Base-by-base conservation (phyloP, 805 yeast genomes). In the Yarrowia deformans region DNA sequence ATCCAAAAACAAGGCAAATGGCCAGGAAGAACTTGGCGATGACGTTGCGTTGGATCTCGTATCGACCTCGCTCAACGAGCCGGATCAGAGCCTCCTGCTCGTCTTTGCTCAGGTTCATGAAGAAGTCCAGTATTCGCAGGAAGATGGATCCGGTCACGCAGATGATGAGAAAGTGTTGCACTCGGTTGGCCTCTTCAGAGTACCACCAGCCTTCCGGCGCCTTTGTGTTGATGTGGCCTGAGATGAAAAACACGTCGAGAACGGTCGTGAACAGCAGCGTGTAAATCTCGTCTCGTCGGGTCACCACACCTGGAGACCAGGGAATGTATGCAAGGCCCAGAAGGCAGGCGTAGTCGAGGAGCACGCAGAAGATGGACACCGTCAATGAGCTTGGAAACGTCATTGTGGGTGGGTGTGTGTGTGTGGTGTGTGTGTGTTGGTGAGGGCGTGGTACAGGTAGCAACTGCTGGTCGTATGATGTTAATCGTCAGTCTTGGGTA, bases 121-220 rank as follows among this genome's bases (percentile, higher is more conserved):
- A 34, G 19, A 60, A 60, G 32, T 60, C 66, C 32, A 60, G 32
- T 16, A 60, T 13, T 32, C 66, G 42, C 52, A 60, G 16, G 18
- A 60, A 60, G 32, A 60, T 60, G 14, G 66, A 60, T 34, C 66
- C 66, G 3, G 66, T 60, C 42, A 60, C 66, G 42, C 50, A 43
- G 16, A 60, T 60, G 32, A 60, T 60, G 42, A 60, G 37, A 18
- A 60, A 60, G 52, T 60, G 52, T 34, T 60, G 66, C 10, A 60
- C 32, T 35, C 66, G 50, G 34, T 60, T 45, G 14, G 66, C 66
- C 34, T 60, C 66, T 14, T 16, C 43, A 4, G 52, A 43, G 52
- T 60, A 60, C 66, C 66, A 60, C 66, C 66, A 60, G n/a, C 66
- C 66, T 34, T 60, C 66, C 14, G 66, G 66, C 0, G 66, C 66